Evolutionary conservation across 139 green algal species (phyloP), one percentile per base, ranked within the genome.

Genomic region (Astrephomene gubernaculifera): DNA sequence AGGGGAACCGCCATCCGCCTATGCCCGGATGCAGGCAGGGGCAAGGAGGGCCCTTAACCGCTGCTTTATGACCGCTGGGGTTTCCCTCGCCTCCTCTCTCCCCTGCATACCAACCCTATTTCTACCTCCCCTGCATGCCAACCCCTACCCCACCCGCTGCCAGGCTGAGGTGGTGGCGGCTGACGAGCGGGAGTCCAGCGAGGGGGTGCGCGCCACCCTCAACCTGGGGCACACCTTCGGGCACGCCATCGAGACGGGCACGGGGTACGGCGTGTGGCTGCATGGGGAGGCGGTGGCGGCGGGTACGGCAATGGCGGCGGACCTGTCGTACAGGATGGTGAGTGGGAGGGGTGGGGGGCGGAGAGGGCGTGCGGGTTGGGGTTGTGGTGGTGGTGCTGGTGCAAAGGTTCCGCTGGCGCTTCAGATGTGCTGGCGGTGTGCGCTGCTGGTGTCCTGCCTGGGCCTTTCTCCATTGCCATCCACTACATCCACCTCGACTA

Each of bases 201-300:
- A 89, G 53, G 97, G 97, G n/a, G 83, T 99, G 76, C 93, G 98
- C 8, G 98, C 98, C 31, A 99, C 95, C 0, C 94, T 99, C 54
- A 99, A 99, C 91, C 91, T 99, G 38, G 98, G 98, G 3, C 98
- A 99, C 93, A 99, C 98, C 3, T 99, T 99, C 90, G 98, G 98
- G 0, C 97, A 99, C 89, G 98, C 98, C 5, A 98, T 99, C 36
- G 98, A 99, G 90, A 97, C 95, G 0, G 91, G 87, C 2, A 90
- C 88, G 5, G 95, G 95, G 53, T 93, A 93, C 38, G 89, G 91
- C 45, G 85, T 73, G 6, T 87, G 87, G 69, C 84, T 95, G 73
- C 90, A 95, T 57, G 98, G 98, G 0, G 98, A 99, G 91, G 98
- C 97, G 24, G 97, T 99, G 64, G 92, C 94, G 6, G 94, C 93